Evolutionary conservation across 139 green algal species (phyloP), one percentile per base, ranked within the genome.

Genomic region (Haematococcus sp.): DNA sequence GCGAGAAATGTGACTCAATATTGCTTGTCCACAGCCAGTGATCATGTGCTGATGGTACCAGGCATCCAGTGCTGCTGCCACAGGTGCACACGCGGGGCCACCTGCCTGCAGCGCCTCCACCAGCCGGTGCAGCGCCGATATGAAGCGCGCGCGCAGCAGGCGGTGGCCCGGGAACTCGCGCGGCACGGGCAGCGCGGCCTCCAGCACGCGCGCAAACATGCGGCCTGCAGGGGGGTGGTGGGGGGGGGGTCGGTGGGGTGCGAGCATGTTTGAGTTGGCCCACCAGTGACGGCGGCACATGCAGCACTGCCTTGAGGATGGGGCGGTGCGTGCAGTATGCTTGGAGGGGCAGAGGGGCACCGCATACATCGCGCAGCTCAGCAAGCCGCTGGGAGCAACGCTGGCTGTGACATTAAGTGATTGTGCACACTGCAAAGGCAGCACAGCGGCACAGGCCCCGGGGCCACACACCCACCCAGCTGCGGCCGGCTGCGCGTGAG

Each of bases 121-220:
- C 81, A 97, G 79, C 31, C 93, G 85, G 84, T 97, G 92, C 27
- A 97, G 59, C 40, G 92, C 89, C 27, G 76, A 84, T 33, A 96
- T 90, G 79, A 95, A 90, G 60, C 91, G 86, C 5, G 73, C 75
- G 5, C 89, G 81, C 33, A 97, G 82, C 68, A 81, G 67, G 74
- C 84, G 88, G 78, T 86, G 74, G 58, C 35, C 35, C 13, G 90
- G 88, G 15, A 88, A 81, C 20, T 68, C 71, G 22, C 81, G 74
- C 4, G 86, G 89, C 20, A 89, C 73, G 25, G 58, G 68, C 71
- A 91, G 66, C 17, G 80, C 80, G 31, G 85, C 77, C 74, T 89
- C 75, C n/a, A 93, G 52, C 51, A 73, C 77, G 23, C 70, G 34
- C 33, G 81, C 64, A 34, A 94, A 88, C 73, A 78, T 73, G 31